Evolutionary conservation across 495 filamentous ascomycete species (phyloP).

Genomic region (Monascus purpureus): DNA sequence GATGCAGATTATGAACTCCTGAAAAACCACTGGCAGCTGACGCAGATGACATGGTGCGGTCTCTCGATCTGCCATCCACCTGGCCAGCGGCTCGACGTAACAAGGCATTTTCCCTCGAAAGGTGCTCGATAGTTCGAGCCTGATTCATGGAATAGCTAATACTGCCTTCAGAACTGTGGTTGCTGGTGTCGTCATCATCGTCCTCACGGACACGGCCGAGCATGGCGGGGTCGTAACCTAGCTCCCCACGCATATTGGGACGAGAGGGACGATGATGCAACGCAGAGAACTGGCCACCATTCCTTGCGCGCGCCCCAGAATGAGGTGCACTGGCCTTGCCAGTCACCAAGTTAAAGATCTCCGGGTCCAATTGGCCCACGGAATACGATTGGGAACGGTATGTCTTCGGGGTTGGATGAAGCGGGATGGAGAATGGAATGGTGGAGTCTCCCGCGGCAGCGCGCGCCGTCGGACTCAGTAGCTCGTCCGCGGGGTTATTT

Average conservation of each 20-base stretch:
- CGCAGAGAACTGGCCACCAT: slow-evolving; percentile 46
- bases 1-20: slow-evolving; percentile 41
- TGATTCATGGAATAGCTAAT: slow-evolving; percentile 41
- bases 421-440: slow-evolving; percentile 79
- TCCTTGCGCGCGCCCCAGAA: slow-evolving; percentile 29
- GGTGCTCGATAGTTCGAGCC: slow-evolving; percentile 58
- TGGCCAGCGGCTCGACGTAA: slow-evolving; percentile 49
- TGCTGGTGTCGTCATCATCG: slow-evolving; percentile 59
- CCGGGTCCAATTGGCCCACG: slow-evolving; percentile 77
- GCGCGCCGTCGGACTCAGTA: slow-evolving; percentile 40
- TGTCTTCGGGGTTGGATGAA: slow-evolving; percentile 82
- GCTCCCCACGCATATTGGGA: slow-evolving; percentile 72
- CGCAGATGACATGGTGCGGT: slow-evolving; percentile 42
- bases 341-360: slow-evolving; percentile 32
- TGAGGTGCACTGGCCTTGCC: slow-evolving; percentile 28
- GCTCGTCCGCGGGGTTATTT: slow-evolving; percentile 28
- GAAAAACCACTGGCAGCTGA: slow-evolving; percentile 26
- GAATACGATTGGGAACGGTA: slow-evolving; percentile 96
- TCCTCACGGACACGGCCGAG: slow-evolving; percentile 71
- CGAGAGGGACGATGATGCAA: slow-evolving; percentile 73
- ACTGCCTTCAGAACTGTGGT: slow-evolving; percentile 48
- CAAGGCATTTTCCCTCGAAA: slow-evolving; percentile 58
- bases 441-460: slow-evolving; percentile 41
- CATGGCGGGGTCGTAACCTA: slow-evolving; percentile 54
- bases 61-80: slow-evolving; percentile 46